Base-by-base conservation (phyloP, 1,139 yeast genomes). In the Sugiyamaella sp. region DNA sequence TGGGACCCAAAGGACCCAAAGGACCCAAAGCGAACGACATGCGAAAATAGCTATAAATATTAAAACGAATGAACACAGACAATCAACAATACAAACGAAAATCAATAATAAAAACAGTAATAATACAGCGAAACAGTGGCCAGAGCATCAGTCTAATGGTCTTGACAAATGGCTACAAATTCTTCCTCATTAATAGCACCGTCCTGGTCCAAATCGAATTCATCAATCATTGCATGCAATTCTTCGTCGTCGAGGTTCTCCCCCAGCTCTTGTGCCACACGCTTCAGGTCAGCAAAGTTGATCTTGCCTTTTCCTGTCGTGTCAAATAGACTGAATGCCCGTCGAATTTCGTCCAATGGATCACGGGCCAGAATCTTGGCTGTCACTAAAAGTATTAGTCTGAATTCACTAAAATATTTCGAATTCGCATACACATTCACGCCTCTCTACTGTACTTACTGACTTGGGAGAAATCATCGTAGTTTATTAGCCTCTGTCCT, bases 141-240 rank as follows among this genome's bases (percentile, higher is more conserved):
- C n/a, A n/a, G n/a, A n/a, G n/a, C n/a, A n/a, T n/a, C n/a, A n/a
- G 29, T 29, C 57, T 57, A 71, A 55, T 68, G 68, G 52, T 89
- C 96, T 24, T 89, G 84, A 68, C 97, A 89, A 46, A 91, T 89
- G 57, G 88, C 86, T 58, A 89, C 88, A 70, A 93, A 95, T 74
- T 95, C 99, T 60, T 89, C 93, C 66, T 89, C 95, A 64, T 86
- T 86, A 63, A 95, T 90, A 63, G 88, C 97, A 47, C 98, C 99
- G 69, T 95, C 99, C 59, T 89, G 96, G 69, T 95, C 98, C 56
- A 93, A 74, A 71, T 95, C 99, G 67, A 95, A 95, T 71, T 93
- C 99, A 60, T 91, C 97, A 61, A 95, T 93, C 99, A 95, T 93
- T 10, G 98, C 97, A 61, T 87, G 80, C 54, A 95, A 76, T 65